Conservation (phyloP, 768 basidiomycete genomes). For the Amanita rubescens region DNA sequence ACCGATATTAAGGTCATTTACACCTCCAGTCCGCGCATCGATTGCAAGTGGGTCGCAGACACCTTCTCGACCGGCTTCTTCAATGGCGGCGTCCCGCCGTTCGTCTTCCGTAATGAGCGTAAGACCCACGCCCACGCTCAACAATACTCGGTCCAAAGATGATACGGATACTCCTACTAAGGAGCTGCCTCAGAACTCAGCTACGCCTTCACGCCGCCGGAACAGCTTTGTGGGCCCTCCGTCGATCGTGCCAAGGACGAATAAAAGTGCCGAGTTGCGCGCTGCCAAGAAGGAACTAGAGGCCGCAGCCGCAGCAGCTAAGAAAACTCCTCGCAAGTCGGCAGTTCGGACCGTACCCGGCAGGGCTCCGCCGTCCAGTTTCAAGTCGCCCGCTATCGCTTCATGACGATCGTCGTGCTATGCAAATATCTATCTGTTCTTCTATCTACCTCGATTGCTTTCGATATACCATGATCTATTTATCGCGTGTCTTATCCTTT, state of each 20-base stretch:
- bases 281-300: constrained; percentile 60
- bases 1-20: neutral
- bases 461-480: neutral
- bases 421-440: neutral
- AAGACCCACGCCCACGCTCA: neutral
- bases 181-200: neutral
- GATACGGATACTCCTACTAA: neutral
- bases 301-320: constrained; percentile 32
- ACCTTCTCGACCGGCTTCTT: constrained; percentile 1
- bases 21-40: constrained; percentile 37
- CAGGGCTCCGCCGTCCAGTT: constrained; percentile 32
- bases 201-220: constrained; percentile 42
- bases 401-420: neutral
- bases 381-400: constrained; percentile 25
- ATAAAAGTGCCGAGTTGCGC: constrained; percentile 66
- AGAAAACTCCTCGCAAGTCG: constrained; percentile 26
- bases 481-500: neutral
- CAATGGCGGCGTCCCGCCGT: neutral
- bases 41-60: constrained; percentile 11
- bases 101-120: neutral
- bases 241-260: constrained; percentile 59
- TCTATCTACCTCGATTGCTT: no score
- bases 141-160: constrained; percentile 1
- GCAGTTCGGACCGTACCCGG: constrained; percentile 12
- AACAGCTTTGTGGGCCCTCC: constrained; percentile 52